phyloP scores from a whole-genome alignment of 2,329 filamentous ascomycete genomes.

The Beauveria asiatica region DNA sequence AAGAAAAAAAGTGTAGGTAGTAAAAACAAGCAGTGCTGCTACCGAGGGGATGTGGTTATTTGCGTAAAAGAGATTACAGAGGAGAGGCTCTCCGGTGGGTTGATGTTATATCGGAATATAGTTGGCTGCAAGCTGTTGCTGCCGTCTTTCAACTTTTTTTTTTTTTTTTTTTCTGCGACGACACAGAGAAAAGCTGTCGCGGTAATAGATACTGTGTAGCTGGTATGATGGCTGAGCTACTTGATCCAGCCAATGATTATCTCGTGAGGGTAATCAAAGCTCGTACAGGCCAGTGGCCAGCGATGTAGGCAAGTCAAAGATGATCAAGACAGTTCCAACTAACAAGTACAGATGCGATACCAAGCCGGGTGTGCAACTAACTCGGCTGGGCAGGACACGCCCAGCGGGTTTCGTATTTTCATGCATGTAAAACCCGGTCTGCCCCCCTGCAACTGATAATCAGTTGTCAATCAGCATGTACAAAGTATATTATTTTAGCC shows the following conservation, averaged over 20 bases:
- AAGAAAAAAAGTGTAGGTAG: not conserved
- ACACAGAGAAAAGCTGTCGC: not conserved
- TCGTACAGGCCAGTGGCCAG: not conserved
- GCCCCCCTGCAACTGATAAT: not conserved
- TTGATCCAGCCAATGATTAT: not conserved
- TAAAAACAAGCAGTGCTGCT: not conserved
- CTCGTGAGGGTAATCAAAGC: not conserved
- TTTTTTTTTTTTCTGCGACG: not conserved
- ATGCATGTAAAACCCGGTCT: not conserved
- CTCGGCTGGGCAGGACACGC: too few relatives aligned
- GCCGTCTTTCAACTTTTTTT: not conserved
- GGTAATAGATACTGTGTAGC: not conserved
- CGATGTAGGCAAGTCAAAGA: not conserved
- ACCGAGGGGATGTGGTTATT: not conserved
- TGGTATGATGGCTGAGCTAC: not conserved
- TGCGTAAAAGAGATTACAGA: not conserved
- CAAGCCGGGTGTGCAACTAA: not conserved
- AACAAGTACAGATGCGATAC: not conserved
- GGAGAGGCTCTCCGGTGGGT: not conserved
- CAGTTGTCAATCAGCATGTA: not conserved
- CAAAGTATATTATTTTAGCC: too few relatives aligned
- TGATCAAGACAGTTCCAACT: not conserved
- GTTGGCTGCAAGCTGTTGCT: not conserved
- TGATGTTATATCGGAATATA: not conserved
- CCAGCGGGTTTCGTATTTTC: not conserved